Conservation (phyloP, 176 grass and related monocot species). For the Phoenix roebelenii region DNA sequence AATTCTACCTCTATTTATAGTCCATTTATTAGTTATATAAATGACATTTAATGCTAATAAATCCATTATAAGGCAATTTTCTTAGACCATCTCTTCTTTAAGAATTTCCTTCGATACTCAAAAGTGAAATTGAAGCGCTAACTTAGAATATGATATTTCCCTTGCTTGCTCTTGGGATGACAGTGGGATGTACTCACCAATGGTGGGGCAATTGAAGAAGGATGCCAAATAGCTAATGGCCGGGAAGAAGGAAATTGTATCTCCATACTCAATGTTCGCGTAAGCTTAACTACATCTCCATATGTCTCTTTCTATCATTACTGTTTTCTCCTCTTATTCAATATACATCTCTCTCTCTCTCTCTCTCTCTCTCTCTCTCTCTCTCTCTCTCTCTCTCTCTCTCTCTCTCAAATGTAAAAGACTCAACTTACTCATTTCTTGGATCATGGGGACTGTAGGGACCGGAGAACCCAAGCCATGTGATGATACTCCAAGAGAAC, state of each 20-base stretch:
- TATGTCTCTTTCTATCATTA: background rate
- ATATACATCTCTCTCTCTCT: background rate
- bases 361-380: no score
- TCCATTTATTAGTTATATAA: background rate
- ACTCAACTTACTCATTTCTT: no score
- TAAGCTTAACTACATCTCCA: constrained; percentile 4
- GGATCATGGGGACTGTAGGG: background rate
- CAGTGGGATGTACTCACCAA: constrained; percentile 56
- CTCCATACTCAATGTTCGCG: constrained; percentile 43
- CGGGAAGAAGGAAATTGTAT: constrained; percentile 24
- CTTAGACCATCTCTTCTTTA: background rate
- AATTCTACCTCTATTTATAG: no score
- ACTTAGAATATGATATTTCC: no score
- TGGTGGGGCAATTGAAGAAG: constrained; percentile 30
- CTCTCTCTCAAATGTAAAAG: no score
- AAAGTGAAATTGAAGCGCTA: no score
- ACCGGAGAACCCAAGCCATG: constrained; percentile 12
- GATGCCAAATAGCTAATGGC: constrained; percentile 25
- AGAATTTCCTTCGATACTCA: background rate
- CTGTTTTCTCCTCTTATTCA: background rate
- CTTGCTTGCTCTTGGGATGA: background rate
- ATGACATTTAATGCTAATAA: background rate
- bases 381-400: no score
- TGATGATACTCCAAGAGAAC: constrained; percentile 60
- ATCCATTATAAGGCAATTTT: background rate